Conservation (phyloP, 192 early-diverging fungal species). For the Rhizophagus sp. region DNA sequence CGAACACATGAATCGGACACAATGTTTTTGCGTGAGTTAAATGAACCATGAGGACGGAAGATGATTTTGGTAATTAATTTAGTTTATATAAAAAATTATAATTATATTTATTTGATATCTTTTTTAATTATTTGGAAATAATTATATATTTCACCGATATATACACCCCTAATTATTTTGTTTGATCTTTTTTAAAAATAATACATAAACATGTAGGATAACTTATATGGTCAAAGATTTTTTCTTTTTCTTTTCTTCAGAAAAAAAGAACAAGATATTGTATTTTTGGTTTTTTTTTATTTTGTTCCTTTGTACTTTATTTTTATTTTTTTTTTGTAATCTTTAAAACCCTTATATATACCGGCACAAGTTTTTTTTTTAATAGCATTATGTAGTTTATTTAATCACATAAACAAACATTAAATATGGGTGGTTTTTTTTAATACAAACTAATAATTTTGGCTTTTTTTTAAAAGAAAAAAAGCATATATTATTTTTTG, state of each 20-base stretch:
- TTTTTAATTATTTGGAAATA: not conserved
- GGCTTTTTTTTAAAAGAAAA: not conserved
- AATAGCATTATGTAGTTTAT: not conserved
- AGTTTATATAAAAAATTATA: not conserved
- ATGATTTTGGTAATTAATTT: not conserved
- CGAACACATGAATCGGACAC: conserved; percentile 42
- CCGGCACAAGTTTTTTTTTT: not conserved
- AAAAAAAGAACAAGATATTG: not conserved
- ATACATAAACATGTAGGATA: not conserved
- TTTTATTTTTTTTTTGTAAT: not conserved
- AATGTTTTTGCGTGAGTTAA: conserved; percentile 44
- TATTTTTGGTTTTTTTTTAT: no score
- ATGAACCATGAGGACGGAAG: conserved; percentile 26
- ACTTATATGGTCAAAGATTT: not conserved
- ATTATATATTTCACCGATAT: not conserved
- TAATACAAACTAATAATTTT: not conserved
- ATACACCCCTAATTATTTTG: not conserved
- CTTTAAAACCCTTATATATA: not conserved
- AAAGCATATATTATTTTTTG: no score
- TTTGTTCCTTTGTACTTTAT: no score
- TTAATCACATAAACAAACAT: no score
- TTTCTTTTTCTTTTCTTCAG: not conserved
- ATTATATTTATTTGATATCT: not conserved
- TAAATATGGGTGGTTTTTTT: not conserved
- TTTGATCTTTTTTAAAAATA: not conserved